These are phyloP conservation scores for Remersonia thermophila DNA, from an alignment of 2,329 filamentous ascomycete genomes.

Conservation along the genomic window DNA sequence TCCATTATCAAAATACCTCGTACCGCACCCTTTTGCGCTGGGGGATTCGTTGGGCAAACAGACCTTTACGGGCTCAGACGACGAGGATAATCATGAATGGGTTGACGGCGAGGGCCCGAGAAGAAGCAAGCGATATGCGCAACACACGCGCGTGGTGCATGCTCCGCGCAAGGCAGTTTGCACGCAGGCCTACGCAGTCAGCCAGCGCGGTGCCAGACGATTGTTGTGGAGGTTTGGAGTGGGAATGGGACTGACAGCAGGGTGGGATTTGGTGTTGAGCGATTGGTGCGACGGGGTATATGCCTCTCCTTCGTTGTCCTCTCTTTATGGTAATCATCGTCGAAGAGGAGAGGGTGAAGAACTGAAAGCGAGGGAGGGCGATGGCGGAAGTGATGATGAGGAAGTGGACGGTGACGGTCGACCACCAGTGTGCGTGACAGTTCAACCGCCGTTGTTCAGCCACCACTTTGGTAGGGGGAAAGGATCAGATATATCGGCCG, in stretches of 20 bases:
- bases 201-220: slow-evolving; percentile 30
- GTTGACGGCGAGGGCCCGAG: too few species aligned
- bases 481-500: slow-evolving; percentile 20
- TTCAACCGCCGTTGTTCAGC: slow-evolving; percentile 21
- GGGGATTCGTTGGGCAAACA: slow-evolving; percentile 15
- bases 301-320: background rate
- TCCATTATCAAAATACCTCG: slow-evolving; percentile 23
- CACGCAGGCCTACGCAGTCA: slow-evolving; percentile 30
- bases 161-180: slow-evolving; percentile 29
- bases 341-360: background rate
- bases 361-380: background rate
- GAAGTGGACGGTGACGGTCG: too few species aligned
- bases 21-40: slow-evolving; percentile 25
- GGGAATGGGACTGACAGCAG: slow-evolving; percentile 23
- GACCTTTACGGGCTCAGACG: too few species aligned
- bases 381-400: too few species aligned
- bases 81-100: too few species aligned
- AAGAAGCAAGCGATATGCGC: slow-evolving; percentile 22
- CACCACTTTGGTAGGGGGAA: slow-evolving; percentile 18
- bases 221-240: slow-evolving; percentile 32
- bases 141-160: slow-evolving; percentile 33
- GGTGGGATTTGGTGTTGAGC: slow-evolving; percentile 33
- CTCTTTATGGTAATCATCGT: too few species aligned
- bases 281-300: slow-evolving; percentile 32
- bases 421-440: slow-evolving; percentile 18